Base-by-base conservation (phyloP, 305 asterid species). In the Caryopteris hybrid region DNA sequence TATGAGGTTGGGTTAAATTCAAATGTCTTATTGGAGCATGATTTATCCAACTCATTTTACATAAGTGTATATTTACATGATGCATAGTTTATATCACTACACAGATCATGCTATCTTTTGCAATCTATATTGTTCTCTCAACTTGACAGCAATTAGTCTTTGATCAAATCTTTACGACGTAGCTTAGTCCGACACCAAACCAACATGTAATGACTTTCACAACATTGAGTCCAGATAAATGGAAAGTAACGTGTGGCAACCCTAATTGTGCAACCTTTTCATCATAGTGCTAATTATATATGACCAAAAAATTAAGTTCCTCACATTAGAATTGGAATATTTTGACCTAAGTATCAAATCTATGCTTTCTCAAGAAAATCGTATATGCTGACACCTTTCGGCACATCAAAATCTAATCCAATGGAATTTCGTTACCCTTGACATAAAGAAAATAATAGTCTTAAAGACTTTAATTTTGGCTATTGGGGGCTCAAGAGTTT, bases 291-390 rank as follows among this genome's bases (percentile, higher is more conserved):
- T 54, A 7, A 13, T 45, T 12, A 36, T 13, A 45, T 21, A 22
- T 29, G 65, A 25, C 4, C 31, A 25, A 25, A 25, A 25, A 25
- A 1, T 25, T 25, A 25, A 25, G 31, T 25, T 47, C 22, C 20
- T n/a, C 56, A 56, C n/a, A 38, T 3, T 8, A 36, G 55, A 70
- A 36, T 61, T 67, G 64, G 75, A 76, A 72, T 66, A 43, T 51
- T 60, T 59, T 56, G 71, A 67, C 75, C 36, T 48, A 14, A 55
- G 64, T 16, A 79, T 59, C 58, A 76, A 72, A 76, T 69, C 74
- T 59, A 31, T 25, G 73, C 39, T 71, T 71, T 72, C 58, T 43
- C 69, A 43, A 56, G 47, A 74, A 74, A 76, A 64, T 72, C 58
- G 34, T n/a, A 8, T 50, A 25, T 42, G 57, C 53, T 61, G 72